Conservation (phyloP, 768 basidiomycete genomes). For the Lactarius hengduanensis region DNA sequence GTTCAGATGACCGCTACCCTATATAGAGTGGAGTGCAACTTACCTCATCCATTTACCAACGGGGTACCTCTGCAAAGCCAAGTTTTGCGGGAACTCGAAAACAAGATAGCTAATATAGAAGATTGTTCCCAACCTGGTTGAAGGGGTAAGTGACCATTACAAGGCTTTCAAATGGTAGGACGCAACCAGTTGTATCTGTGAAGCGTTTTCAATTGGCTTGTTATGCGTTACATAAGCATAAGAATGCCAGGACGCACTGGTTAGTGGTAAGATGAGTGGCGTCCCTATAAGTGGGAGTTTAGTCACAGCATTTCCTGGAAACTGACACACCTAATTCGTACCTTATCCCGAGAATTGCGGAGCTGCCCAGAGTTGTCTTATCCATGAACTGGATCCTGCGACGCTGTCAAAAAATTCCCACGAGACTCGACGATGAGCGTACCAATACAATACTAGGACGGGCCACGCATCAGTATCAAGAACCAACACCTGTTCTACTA, state of each 20-base stretch:
- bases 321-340: constrained; percentile 33
- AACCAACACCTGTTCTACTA: constrained; percentile 22
- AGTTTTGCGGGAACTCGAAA: constrained; percentile 75
- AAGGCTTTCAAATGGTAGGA: neutral
- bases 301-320: neutral
- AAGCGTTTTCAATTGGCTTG: neutral
- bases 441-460: constrained; percentile 55
- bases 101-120: constrained; percentile 69
- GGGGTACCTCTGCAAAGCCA: constrained; percentile 68
- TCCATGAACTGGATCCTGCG: constrained; percentile 77
- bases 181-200: constrained; percentile 63
- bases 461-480: constrained; percentile 6
- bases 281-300: constrained; percentile 39
- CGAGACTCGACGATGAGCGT: constrained; percentile 13
- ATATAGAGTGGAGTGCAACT: constrained; percentile 16
- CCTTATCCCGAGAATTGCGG: constrained; percentile 72
- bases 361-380: constrained; percentile 65
- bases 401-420: constrained; percentile 21
- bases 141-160: neutral
- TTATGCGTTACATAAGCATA: neutral
- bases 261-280: constrained; percentile 61
- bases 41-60: constrained; percentile 83
- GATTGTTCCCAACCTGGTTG: constrained; percentile 65
- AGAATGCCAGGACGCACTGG: constrained; percentile 44
- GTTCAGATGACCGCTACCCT: neutral